Evolutionary conservation across 768 basidiomycete genomes (phyloP).

Genomic region (Boletus vermiculosoides): DNA sequence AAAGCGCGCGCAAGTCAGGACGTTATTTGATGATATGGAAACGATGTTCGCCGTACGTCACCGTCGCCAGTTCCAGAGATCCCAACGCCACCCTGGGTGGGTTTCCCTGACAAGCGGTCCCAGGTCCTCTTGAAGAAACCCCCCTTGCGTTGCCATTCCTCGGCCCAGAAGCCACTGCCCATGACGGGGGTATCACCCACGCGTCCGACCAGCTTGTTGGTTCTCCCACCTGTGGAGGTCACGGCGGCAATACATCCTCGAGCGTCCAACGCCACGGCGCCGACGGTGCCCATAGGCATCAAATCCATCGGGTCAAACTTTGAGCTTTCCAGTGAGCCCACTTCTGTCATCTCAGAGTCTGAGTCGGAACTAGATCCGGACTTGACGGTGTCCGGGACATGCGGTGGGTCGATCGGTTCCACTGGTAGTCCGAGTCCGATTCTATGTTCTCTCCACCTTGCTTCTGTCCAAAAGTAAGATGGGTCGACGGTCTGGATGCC

Average conservation of each 20-base stretch:
- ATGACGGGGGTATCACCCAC: slow-evolving; percentile 82
- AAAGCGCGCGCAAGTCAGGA: background rate
- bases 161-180: slow-evolving; percentile 83
- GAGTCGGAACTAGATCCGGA: slow-evolving; percentile 4
- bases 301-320: slow-evolving; percentile 44
- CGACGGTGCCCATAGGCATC: slow-evolving; percentile 76
- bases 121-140: slow-evolving; percentile 36
- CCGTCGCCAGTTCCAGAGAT: slow-evolving; percentile 86
- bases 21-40: background rate
- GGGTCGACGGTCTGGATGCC: slow-evolving; percentile 64
- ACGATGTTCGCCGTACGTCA: slow-evolving; percentile 50
- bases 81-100: slow-evolving; percentile 50
- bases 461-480: slow-evolving; percentile 75
- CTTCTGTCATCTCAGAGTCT: slow-evolving; percentile 20
- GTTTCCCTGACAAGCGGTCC: slow-evolving; percentile 39
- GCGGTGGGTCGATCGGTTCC: slow-evolving; percentile 46
- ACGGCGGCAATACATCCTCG: slow-evolving; percentile 69
- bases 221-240: slow-evolving; percentile 80
- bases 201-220: slow-evolving; percentile 80
- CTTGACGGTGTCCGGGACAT: slow-evolving; percentile 16
- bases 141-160: slow-evolving; percentile 58
- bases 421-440: slow-evolving; percentile 72
- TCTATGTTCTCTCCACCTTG: slow-evolving; percentile 76
- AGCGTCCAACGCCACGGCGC: slow-evolving; percentile 76
- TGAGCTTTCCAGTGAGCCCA: slow-evolving; percentile 13